phyloP scores from a whole-genome alignment of 768 basidiomycete genomes.

The Phaffia tasmanica region DNA sequence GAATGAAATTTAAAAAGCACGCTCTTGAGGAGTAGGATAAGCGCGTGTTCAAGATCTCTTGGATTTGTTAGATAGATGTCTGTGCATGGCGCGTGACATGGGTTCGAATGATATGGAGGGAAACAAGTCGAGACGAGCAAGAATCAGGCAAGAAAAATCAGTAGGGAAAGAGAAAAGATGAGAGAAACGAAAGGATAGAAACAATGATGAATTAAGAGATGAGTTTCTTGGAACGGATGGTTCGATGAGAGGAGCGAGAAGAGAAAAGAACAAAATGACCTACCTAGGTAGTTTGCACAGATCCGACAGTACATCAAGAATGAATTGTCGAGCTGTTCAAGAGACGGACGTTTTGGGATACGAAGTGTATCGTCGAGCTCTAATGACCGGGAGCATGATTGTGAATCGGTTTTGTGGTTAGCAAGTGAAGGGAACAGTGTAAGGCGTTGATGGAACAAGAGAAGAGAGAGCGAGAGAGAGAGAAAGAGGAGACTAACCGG shows the following conservation, averaged over 20 bases:
- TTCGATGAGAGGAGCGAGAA: background rate
- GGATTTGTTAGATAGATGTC: conserved; percentile 79
- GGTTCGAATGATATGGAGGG: no score
- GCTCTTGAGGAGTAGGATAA: conserved; percentile 60
- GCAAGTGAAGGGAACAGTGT: background rate
- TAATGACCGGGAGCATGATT: conserved; percentile 34
- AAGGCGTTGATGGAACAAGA: background rate
- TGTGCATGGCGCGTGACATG: conserved; percentile 30
- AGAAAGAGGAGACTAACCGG: conserved; percentile 1
- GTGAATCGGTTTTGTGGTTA: background rate
- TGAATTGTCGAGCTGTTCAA: conserved; percentile 66
- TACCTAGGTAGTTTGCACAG: conserved; percentile 78
- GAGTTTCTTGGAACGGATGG: background rate
- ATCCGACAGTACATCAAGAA: conserved; percentile 64
- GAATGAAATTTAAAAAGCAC: conserved; percentile 86
- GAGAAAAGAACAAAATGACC: conserved; percentile 32
- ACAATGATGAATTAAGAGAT: background rate
- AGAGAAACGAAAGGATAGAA: background rate
- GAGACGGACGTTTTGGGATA: conserved; percentile 53
- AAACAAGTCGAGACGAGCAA: conserved; percentile 25
- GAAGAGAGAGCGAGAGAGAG: conserved; percentile 2
- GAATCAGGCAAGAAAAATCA: background rate
- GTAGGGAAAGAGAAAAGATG: background rate
- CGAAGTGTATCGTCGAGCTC: conserved; percentile 77
- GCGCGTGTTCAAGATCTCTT: conserved; percentile 73